Evolutionary conservation across 2,329 filamentous ascomycete genomes (phyloP).

Genomic region (Diaporthe sp.): DNA sequence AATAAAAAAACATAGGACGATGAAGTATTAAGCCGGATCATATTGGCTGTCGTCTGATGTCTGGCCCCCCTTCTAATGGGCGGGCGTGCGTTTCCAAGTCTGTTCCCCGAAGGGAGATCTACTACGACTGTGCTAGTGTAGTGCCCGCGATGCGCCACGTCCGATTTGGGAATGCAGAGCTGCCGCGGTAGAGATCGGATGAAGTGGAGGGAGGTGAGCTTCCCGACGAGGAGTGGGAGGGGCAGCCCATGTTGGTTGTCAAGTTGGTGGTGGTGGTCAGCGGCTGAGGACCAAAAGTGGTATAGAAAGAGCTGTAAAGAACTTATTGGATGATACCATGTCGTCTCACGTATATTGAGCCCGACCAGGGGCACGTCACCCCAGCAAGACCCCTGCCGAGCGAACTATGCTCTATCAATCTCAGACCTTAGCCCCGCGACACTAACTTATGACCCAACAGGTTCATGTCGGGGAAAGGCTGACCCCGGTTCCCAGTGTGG

Average conservation of each 20-base stretch:
- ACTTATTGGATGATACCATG: slow-evolving; percentile 19
- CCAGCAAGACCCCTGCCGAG: slow-evolving; percentile 7
- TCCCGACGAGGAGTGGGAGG: background rate
- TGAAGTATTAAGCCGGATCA: background rate
- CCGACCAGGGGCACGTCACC: slow-evolving; percentile 5
- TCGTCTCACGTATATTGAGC: slow-evolving; percentile 26
- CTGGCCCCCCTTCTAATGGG: background rate
- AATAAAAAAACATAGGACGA: background rate
- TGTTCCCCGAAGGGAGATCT: slow-evolving; percentile 11
- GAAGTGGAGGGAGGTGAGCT: background rate
- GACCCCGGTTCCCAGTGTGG: background rate
- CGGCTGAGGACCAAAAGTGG: slow-evolving; percentile 1
- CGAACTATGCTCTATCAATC: slow-evolving; percentile 20
- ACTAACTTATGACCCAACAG: slow-evolving; percentile 5
- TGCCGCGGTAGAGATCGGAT: slow-evolving; percentile 22
- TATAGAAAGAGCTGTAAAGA: background rate
- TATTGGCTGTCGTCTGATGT: slow-evolving; percentile 29
- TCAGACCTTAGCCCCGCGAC: slow-evolving; percentile 27
- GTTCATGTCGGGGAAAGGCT: slow-evolving; percentile 19
- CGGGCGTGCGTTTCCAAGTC: background rate
- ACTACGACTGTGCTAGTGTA: background rate
- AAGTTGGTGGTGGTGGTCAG: slow-evolving; percentile 3
- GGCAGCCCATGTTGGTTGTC: background rate
- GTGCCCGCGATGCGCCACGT: slow-evolving; percentile 7
- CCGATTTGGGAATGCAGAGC: slow-evolving; percentile 25